phyloP scores from a whole-genome alignment of 1,284 basidiomycete species.

The Porogramme epimiltina region DNA sequence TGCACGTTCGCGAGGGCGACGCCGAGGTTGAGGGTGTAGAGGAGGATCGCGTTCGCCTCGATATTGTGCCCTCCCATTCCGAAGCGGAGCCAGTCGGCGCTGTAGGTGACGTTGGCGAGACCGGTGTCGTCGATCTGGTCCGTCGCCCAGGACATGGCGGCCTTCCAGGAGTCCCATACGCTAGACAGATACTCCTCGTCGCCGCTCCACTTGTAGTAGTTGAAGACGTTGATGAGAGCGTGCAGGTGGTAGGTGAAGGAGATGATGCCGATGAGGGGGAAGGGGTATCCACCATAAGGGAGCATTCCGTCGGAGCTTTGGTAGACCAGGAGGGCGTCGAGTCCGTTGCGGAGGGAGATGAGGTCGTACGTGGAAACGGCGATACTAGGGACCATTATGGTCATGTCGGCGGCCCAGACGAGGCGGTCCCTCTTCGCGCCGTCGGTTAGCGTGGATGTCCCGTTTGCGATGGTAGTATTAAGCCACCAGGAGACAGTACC shows the following conservation, averaged over 20 bases:
- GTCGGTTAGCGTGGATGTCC: constrained; percentile 14
- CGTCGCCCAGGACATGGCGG: constrained; percentile 16
- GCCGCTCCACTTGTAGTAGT: constrained; percentile 21
- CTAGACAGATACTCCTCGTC: constrained; percentile 12
- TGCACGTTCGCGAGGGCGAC: constrained; percentile 8
- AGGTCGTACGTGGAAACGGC: constrained; percentile 19
- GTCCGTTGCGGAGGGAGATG: constrained; percentile 16
- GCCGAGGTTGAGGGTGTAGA: constrained; percentile 19
- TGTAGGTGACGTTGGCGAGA: constrained; percentile 16
- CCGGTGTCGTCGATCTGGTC: constrained; percentile 17
- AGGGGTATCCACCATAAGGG: constrained; percentile 14
- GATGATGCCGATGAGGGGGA: constrained; percentile 9
- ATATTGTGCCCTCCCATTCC: constrained; percentile 24
- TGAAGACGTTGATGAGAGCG: constrained; percentile 17
- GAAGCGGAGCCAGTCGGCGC: constrained; percentile 20
- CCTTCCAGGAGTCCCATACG: constrained; percentile 17
- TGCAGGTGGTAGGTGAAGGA: constrained; percentile 23
- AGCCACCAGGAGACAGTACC: constrained; percentile 16
- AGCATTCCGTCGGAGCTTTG: constrained; percentile 9
- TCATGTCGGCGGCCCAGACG: constrained; percentile 22
- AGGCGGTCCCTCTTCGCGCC: constrained; percentile 21
- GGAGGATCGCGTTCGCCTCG: constrained; percentile 22
- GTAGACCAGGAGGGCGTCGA: constrained; percentile 16
- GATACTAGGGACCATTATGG: constrained; percentile 17
- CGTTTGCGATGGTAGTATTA: constrained; percentile 18